Evolutionary conservation across 1,284 basidiomycete genomes (phyloP).

Genomic region (Pseudozyma tsukubaensis): DNA sequence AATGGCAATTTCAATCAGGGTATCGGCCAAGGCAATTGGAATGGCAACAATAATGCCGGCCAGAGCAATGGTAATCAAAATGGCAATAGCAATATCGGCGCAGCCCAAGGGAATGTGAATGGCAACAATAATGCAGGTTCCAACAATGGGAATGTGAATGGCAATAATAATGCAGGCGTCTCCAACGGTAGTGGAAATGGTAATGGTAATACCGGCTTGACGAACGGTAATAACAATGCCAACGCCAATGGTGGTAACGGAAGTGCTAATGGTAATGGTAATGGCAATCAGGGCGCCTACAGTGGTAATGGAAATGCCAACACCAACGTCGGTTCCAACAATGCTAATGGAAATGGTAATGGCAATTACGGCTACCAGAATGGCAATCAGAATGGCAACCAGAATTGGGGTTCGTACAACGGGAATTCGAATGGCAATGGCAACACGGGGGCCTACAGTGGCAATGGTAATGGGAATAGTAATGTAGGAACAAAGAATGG

Average conservation of each 20-base stretch:
- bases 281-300: neutral
- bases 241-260: constrained; percentile 4
- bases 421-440: constrained; percentile 7
- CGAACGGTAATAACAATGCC: constrained; percentile 1
- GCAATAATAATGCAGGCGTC: neutral
- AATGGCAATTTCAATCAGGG: constrained; percentile 18
- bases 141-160: neutral
- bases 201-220: neutral
- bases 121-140: neutral
- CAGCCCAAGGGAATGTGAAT: neutral
- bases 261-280: neutral
- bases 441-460: constrained; percentile 6
- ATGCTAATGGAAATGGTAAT: constrained; percentile 7
- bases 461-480: constrained; percentile 8
- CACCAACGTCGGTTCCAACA: constrained; percentile 1
- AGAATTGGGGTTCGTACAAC: neutral
- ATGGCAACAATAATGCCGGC: constrained; percentile 15
- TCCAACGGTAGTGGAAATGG: neutral
- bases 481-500: constrained; percentile 8
- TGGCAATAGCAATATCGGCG: constrained; percentile 8
- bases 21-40: neutral
- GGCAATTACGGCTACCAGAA: neutral
- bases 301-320: constrained; percentile 10
- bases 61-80: constrained; percentile 4
- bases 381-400: neutral